Evolutionary conservation across 768 basidiomycete species (phyloP).

Genomic region (Baorangia bicolor): DNA sequence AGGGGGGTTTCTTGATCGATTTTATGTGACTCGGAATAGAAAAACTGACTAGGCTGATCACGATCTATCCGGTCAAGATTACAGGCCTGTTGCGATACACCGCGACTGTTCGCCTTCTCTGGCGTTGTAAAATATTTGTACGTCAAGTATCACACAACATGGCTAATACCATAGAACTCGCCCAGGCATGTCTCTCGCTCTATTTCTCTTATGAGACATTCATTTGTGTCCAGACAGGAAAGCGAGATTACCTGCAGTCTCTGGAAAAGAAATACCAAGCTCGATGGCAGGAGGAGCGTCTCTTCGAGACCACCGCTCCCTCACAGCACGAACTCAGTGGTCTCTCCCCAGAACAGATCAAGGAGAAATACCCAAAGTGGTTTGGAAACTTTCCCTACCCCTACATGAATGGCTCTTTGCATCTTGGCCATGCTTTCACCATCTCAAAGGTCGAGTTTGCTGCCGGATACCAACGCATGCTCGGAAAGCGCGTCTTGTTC

Average conservation of each 20-base stretch:
- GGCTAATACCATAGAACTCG: conserved; percentile 66
- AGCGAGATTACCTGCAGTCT: conserved; percentile 82
- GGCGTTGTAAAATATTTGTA: conserved; percentile 35
- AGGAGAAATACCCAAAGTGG: conserved; percentile 89
- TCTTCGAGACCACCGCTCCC: conserved; percentile 89
- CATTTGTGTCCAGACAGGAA: conserved; percentile 67
- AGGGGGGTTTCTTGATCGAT: conserved; percentile 9
- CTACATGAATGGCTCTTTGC: conserved; percentile 98
- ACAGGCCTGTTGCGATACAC: conserved; percentile 22
- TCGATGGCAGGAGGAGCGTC: conserved; percentile 69
- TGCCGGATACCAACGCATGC: conserved; percentile 91
- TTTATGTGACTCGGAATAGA: conserved; percentile 17
- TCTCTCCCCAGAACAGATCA: conserved; percentile 63
- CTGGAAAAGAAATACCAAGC: conserved; percentile 86
- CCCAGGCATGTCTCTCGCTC: conserved; percentile 43
- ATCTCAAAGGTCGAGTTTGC: conserved; percentile 98
- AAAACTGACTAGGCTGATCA: conserved; percentile 19
- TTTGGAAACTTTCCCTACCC: conserved; percentile 95
- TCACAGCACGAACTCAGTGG: conserved; percentile 60
- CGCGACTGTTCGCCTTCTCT: conserved; percentile 22
- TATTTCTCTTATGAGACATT: not conserved
- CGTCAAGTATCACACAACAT: conserved; percentile 33
- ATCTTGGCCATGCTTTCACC: conserved; percentile 96
- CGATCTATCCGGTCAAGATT: conserved; percentile 28
- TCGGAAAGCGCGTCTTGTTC: conserved; percentile 92